Evolutionary conservation across 2,329 filamentous ascomycete species (phyloP).

Genomic region (Sclerotinia spermophila): DNA sequence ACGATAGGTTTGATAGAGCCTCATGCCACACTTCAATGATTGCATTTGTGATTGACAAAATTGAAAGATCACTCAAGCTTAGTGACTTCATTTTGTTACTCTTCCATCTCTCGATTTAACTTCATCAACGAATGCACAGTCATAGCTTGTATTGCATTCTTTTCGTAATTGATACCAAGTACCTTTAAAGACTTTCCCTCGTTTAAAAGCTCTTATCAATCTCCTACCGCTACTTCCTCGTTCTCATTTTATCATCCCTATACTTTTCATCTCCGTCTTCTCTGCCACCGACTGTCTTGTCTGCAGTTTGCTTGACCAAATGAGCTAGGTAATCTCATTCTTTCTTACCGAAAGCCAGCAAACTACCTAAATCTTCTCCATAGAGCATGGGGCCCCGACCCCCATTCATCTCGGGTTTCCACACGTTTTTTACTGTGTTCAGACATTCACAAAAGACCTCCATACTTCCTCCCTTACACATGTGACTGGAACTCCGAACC

Average conservation of each 20-base stretch:
- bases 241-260: too few relatives aligned
- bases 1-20: neutral
- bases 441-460: neutral
- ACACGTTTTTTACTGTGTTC: neutral
- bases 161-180: neutral
- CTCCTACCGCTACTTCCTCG: neutral
- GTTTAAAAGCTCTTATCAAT: neutral
- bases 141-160: neutral
- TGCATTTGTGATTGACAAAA: neutral
- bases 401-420: neutral
- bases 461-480: neutral
- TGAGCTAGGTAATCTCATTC: neutral
- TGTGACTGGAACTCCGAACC: neutral
- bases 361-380: neutral
- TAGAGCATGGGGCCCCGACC: neutral
- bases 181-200: neutral
- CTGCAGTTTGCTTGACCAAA: neutral
- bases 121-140: neutral
- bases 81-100: neutral
- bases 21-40: neutral
- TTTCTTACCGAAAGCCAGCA: neutral
- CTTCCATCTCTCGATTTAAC: neutral
- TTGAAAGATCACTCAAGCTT: neutral
- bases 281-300: too few relatives aligned
- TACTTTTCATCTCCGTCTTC: too few relatives aligned